phyloP scores from a whole-genome alignment of 225 moss, liverwort and hornwort species.

The Asterella californica region DNA sequence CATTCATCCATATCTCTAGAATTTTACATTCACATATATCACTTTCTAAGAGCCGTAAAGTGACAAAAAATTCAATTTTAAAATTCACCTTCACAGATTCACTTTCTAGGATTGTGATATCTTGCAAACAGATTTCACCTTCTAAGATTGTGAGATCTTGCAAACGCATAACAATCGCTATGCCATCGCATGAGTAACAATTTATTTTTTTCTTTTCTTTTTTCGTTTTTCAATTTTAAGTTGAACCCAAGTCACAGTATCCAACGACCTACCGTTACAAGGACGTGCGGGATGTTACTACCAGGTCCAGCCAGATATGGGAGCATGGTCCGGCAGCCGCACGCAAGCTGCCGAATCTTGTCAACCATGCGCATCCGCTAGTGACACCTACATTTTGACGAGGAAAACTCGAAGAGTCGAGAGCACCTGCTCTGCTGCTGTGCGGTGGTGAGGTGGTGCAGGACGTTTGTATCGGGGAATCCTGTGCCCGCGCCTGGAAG shows the following conservation, averaged over 20 bases:
- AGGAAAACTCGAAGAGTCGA: constrained; percentile 7
- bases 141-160: too few species aligned
- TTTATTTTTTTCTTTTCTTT: too few species aligned
- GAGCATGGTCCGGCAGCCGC: background rate
- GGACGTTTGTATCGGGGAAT: background rate
- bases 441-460: background rate
- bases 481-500: background rate
- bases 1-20: too few species aligned
- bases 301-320: background rate
- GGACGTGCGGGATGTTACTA: background rate
- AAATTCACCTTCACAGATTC: too few species aligned
- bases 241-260: background rate
- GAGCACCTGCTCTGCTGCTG: background rate
- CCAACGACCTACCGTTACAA: background rate
- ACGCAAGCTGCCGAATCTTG: constrained; percentile 1
- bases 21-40: too few species aligned
- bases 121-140: too few species aligned
- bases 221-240: too few species aligned
- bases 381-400: background rate
- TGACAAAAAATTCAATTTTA: too few species aligned
- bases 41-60: too few species aligned
- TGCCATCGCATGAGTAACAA: too few species aligned
- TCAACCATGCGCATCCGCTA: background rate
- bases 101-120: too few species aligned
- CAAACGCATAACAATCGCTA: too few species aligned